Base-by-base conservation (phyloP, 495 filamentous ascomycete species). In the Talaromyces proteolyticus region DNA sequence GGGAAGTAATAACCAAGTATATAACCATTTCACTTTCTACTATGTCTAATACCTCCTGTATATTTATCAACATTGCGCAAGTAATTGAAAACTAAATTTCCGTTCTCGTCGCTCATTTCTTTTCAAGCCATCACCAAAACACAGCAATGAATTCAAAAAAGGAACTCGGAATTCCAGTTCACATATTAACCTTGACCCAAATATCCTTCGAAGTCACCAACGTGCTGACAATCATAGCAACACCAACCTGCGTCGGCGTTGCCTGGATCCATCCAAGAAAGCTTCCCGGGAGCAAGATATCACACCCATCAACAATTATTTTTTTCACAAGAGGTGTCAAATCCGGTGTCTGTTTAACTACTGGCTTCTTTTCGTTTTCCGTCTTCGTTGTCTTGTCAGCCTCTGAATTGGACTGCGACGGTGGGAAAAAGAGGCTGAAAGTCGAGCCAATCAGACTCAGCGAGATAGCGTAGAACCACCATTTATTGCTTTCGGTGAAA, bases 401-500 rank as follows among this genome's bases (percentile, higher is more conserved):
- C 41, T 38, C 48, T 53, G 18, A 29, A 10, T 54, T 50, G 2
- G 24, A 22, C 45, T 47, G 25, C 8, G 38, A 19, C 23, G 20
- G 25, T 51, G 24, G 11, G 25, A 21, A 25, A 51, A 38, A 21
- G 52, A 69, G 51, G 0, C 42, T 44, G 47, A 58, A 62, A 2
- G 65, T 11, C 10, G 55, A 46, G 6, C 65, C 63, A 0, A 56
- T 20, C 6, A 73, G 5, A 3, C 68, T 69, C 23, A 73, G 52
- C 6, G 49, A 59, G 3, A 87, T 56, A 0, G 74, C 71, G 49
- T 80, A 79, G 47, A 85, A 78, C 84, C 84, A 87, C 57, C 84
- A 82, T 47, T 76, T 69, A 59, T 84, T 80, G 3, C 71, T 81
- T 55, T 86, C 79, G n/a, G 75, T 45, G 21, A 62, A 53, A 36